Conservation (phyloP, 202 grass and related monocot species). For the Schoenoplectus triqueter region DNA sequence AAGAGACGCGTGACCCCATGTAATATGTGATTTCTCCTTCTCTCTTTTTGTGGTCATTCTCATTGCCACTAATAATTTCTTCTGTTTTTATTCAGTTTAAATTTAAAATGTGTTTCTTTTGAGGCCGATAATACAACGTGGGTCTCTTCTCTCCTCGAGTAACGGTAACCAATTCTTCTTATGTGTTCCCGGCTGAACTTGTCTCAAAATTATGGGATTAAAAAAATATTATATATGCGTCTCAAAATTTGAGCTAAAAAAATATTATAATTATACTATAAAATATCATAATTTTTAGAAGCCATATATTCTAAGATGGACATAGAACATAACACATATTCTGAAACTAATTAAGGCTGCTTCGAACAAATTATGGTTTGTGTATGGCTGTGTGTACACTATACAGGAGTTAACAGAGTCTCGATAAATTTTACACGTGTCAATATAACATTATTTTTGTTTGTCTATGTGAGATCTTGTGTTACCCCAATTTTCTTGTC, state of each 20-base stretch:
- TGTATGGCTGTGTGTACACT: not conserved
- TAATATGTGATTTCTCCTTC: constrained; percentile 11
- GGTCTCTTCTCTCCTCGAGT: not conserved
- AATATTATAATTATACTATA: too few species aligned
- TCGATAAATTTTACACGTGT: too few species aligned
- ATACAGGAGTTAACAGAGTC: not conserved
- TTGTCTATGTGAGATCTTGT: too few species aligned
- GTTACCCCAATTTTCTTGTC: too few species aligned
- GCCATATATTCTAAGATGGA: too few species aligned
- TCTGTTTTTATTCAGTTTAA: constrained; percentile 14
- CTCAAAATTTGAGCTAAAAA: too few species aligned
- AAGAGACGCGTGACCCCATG: constrained; percentile 31
- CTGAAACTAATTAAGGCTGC: not conserved
- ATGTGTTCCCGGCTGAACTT: not conserved
- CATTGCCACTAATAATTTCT: constrained; percentile 31
- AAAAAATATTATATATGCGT: too few species aligned
- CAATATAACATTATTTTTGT: too few species aligned
- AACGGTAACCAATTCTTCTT: constrained; percentile 26
- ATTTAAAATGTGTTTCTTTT: not conserved
- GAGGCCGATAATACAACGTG: not conserved
- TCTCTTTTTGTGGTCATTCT: constrained; percentile 26
- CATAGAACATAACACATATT: too few species aligned
- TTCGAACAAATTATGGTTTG: not conserved
- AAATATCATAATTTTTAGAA: too few species aligned
- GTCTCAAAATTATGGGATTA: too few species aligned